These are phyloP conservation scores for Acer saccharum DNA, from an alignment of 345 rosid genomes.

Conservation along the genomic window DNA sequence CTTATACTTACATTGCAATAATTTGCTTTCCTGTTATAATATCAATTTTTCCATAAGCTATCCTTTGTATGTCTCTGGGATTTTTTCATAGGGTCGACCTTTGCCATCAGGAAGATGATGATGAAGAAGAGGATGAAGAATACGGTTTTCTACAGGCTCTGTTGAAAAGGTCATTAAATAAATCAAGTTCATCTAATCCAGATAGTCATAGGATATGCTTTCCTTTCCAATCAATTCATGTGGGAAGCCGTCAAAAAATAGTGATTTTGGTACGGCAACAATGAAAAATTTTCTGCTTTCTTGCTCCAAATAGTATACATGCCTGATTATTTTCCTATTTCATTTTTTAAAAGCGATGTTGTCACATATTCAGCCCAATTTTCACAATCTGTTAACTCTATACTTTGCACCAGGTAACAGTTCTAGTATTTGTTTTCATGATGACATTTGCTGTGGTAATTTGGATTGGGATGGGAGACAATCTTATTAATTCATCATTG, in stretches of 20 bases:
- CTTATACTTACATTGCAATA: neutral
- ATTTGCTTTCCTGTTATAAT: constrained; percentile 20
- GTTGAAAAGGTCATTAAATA: constrained; percentile 39
- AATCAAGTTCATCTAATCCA: constrained; percentile 33
- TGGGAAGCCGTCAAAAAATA: constrained; percentile 67
- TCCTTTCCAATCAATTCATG: constrained; percentile 48
- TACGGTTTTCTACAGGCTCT: constrained; percentile 54
- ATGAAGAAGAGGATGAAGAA: constrained; percentile 65
- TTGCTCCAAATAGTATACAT: constrained; percentile 7
- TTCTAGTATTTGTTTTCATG: constrained; percentile 45
- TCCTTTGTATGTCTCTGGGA: constrained; percentile 19
- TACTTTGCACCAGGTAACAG: constrained; percentile 40
- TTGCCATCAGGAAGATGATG: constrained; percentile 67
- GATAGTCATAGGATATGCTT: constrained; percentile 46
- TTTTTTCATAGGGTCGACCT: constrained; percentile 58
- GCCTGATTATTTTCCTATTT: neutral
- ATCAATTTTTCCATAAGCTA: constrained; percentile 5
- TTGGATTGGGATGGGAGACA: constrained; percentile 55
- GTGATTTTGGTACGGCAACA: constrained; percentile 55
- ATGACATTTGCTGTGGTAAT: constrained; percentile 53
- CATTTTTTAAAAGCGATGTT: neutral
- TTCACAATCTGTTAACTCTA: constrained; percentile 6
- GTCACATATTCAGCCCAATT: neutral
- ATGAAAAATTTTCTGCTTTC: neutral
- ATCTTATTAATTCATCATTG: constrained; percentile 39